Base-by-base conservation (phyloP, 208 protist genomes). In the Crithidia bombi region DNA sequence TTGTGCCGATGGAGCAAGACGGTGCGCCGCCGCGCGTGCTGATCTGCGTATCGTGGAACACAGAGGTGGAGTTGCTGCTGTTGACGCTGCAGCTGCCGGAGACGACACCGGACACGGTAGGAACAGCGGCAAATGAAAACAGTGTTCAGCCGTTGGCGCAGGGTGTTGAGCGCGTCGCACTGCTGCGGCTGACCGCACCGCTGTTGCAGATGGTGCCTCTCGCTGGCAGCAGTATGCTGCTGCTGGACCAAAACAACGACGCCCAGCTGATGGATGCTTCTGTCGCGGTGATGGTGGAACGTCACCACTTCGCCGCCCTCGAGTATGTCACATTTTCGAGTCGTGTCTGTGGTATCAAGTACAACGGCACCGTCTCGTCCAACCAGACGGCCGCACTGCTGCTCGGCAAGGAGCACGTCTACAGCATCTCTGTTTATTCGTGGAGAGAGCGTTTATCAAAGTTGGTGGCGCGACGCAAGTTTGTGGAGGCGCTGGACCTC, bases 361-460 rank as follows among this genome's bases (percentile, higher is more conserved):
- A 85, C 67, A 63, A 64, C 66, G 81, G 71, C 38, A 80, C 78
- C 17, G 28, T 86, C 35, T 61, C 69, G 19, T 68, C 61, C 28
- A 83, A 76, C 66, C 67, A 78, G 6, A 49, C 59, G 12, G 35
- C 69, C 11, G 82, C 65, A 1, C 30, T 90, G 25, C 25, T 87
- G 30, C 59, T 94, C 4, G 81, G 82, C 32, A 81, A 65, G 23
- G 35, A 66, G 14, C 54, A 25, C 28, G 52, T 56, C 57, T 87
- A 87, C 58, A 81, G 72, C 35, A 80, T 78, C 59, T 78, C 76
- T 4, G 35, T 95, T 32, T 66, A 88, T 15, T 75, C 90, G n/a
- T 95, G 90, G 90, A 36, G 73, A n/a, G 81, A 66, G 17, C 73
- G 90, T 2, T 66, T 95, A 5, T 78, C 90, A 43, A 73, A 66